Percentiles rank a stretch among this genome's conserved stretches.
Evolutionary conservation across 1,284 basidiomycete species (phyloP).

Genomic region (Moesziomyces parantarcticus): DNA sequence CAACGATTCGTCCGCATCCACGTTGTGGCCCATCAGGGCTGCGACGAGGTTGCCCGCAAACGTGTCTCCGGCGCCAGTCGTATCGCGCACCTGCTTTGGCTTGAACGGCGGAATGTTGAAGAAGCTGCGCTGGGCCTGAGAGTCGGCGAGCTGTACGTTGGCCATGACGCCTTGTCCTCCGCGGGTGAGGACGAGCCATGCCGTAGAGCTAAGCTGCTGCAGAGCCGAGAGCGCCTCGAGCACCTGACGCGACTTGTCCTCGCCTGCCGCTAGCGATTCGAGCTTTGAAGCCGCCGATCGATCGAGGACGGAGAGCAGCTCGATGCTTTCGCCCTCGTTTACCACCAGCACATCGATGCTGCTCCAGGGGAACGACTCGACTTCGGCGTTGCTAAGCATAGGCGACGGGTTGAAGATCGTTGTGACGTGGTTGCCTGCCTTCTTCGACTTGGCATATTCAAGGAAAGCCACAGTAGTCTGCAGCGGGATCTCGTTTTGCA

Average conservation of each 20-base stretch:
- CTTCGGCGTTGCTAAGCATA: slow-evolving; percentile 69
- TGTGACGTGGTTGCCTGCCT: slow-evolving; percentile 20
- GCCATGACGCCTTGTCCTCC: slow-evolving; percentile 59
- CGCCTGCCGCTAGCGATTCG: slow-evolving; percentile 21
- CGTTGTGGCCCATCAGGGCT: slow-evolving; percentile 51
- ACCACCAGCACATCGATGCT: slow-evolving; percentile 71
- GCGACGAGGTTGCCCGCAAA: slow-evolving; percentile 64
- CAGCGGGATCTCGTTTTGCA: slow-evolving; percentile 74
- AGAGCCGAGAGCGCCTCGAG: slow-evolving; percentile 45
- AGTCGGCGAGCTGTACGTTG: slow-evolving; percentile 28
- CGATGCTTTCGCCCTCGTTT: slow-evolving; percentile 71
- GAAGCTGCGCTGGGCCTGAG: slow-evolving; percentile 14
- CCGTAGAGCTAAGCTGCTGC: slow-evolving; percentile 23
- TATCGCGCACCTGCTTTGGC: slow-evolving; percentile 58
- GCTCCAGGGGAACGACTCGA: slow-evolving; percentile 70
- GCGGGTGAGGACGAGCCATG: slow-evolving; percentile 63
- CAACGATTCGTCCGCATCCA: slow-evolving; percentile 14
- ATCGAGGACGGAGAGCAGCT: slow-evolving; percentile 59
- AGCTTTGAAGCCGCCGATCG: slow-evolving; percentile 8
- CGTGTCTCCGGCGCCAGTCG: slow-evolving; percentile 66
- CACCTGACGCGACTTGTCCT: slow-evolving; percentile 22
- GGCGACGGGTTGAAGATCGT: slow-evolving; percentile 73
- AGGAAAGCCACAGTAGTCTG: slow-evolving; percentile 70
- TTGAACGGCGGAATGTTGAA: slow-evolving; percentile 49
- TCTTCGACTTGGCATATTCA: slow-evolving; percentile 23